Percentiles rank a stretch among this genome's conserved stretches.
phyloP scores from a whole-genome alignment of 768 basidiomycete genomes.

The Scleroderma citrinum region DNA sequence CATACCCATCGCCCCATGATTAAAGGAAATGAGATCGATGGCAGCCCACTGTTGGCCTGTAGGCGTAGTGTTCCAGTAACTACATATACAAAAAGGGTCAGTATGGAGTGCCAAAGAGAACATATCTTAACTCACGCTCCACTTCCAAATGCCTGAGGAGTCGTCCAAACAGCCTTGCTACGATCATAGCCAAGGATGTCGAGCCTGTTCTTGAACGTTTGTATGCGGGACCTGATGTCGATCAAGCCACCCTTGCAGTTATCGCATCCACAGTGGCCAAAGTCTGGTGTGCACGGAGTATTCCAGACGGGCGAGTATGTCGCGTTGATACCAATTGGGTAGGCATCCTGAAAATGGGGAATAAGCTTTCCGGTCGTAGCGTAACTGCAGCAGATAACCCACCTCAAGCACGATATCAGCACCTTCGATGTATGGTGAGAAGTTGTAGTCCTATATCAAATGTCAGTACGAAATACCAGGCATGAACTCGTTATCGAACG shows the following conservation, averaged over 20 bases:
- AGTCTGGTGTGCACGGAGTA: constrained; percentile 55
- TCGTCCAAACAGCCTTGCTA: constrained; percentile 68
- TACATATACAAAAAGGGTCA: constrained; percentile 1
- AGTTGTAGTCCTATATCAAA: constrained; percentile 53
- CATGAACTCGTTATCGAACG: background rate
- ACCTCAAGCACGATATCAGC: constrained; percentile 69
- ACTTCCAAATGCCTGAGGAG: constrained; percentile 72
- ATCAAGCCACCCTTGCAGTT: constrained; percentile 58
- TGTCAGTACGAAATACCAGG: background rate
- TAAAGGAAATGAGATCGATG: constrained; percentile 20
- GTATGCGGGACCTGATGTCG: constrained; percentile 62
- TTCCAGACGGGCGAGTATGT: constrained; percentile 56
- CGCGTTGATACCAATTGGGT: constrained; percentile 47
- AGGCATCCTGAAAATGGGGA: constrained; percentile 12
- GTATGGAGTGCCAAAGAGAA: no score
- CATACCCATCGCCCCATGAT: constrained; percentile 22
- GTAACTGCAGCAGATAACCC: constrained; percentile 41
- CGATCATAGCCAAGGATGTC: constrained; percentile 59
- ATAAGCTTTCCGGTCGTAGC: background rate
- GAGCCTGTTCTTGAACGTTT: constrained; percentile 54
- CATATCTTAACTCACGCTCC: constrained; percentile 20
- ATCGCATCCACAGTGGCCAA: constrained; percentile 72
- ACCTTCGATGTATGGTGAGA: constrained; percentile 50
- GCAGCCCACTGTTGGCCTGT: constrained; percentile 23
- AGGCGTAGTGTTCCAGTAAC: no score